Percentiles rank a stretch among this genome's conserved stretches.
phyloP scores from a whole-genome alignment of 2,329 filamentous ascomycete genomes.

The Neonectria punicea region DNA sequence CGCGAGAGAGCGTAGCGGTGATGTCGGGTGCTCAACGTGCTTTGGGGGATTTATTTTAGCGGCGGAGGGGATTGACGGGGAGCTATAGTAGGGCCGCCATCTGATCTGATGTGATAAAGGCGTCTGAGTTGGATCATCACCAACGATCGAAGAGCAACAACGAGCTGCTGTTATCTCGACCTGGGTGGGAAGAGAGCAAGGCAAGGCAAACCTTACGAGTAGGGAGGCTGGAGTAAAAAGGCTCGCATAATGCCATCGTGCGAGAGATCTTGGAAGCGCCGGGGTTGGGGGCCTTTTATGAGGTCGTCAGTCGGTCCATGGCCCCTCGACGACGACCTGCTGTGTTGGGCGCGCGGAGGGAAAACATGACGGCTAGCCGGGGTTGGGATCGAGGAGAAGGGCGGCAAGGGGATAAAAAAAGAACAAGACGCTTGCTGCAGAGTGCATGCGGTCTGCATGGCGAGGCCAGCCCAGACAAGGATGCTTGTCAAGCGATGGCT shows the following conservation, averaged over 20 bases:
- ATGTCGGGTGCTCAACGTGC: constrained; percentile 1
- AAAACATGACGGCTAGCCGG: not conserved
- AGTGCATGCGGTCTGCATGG: not conserved
- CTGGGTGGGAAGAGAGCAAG: not conserved
- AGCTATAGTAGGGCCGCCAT: not conserved
- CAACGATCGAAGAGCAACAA: not conserved
- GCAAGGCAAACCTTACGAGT: no score
- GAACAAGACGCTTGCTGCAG: not conserved
- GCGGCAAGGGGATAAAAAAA: constrained; percentile 6
- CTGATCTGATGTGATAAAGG: not conserved
- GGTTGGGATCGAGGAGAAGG: not conserved
- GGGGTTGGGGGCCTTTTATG: not conserved
- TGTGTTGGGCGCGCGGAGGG: not conserved
- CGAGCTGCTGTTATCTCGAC: no score
- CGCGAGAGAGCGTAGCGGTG: constrained; percentile 19
- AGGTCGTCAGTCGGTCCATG: not conserved
- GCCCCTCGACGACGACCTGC: not conserved
- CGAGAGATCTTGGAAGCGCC: not conserved
- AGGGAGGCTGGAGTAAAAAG: not conserved
- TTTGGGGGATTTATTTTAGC: not conserved
- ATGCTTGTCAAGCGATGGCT: not conserved
- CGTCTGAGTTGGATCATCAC: not conserved
- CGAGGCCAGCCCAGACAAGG: not conserved
- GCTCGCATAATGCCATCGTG: not conserved
- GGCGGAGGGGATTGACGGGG: not conserved